These are phyloP conservation scores for Acrasis kona DNA, from an alignment of 78 protist species.

Conservation along the genomic window DNA sequence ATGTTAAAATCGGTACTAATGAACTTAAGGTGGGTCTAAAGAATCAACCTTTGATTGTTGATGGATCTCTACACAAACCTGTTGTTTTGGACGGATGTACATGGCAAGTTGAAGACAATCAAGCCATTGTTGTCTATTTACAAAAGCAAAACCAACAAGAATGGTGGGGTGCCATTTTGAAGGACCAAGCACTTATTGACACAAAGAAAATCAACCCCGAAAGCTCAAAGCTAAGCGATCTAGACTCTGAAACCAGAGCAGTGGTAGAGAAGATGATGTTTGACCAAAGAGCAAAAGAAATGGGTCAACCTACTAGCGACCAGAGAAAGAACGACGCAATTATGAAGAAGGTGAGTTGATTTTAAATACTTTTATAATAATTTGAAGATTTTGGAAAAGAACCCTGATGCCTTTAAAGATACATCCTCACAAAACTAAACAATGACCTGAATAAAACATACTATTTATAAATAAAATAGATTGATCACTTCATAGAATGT, in stretches of 20 bases:
- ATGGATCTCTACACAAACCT: conserved; percentile 2
- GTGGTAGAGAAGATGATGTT: conserved; percentile 61
- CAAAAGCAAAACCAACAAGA: conserved; percentile 12
- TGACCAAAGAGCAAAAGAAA: conserved; percentile 46
- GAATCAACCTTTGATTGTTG: conserved; percentile 12
- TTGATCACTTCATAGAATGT: too few relatives aligned
- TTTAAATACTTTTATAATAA: too few relatives aligned
- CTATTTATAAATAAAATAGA: too few relatives aligned
- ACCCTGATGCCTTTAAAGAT: too few relatives aligned
- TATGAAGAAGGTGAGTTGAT: conserved; percentile 43
- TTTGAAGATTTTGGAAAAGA: too few relatives aligned
- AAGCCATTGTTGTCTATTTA: not conserved
- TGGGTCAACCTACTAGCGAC: conserved; percentile 49
- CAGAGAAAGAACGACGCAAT: conserved; percentile 45
- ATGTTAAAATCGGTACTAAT: not conserved
- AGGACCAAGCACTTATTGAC: conserved; percentile 32
- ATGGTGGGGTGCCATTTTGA: conserved; percentile 28
- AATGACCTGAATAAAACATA: too few relatives aligned
- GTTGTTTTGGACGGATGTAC: conserved; percentile 2
- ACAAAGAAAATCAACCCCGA: conserved; percentile 46
- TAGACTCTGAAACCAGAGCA: conserved; percentile 47
- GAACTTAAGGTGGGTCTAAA: not conserved
- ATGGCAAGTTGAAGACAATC: conserved; percentile 32
- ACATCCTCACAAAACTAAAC: too few relatives aligned
- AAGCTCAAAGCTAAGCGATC: conserved; percentile 42